These are phyloP conservation scores for Populus ilicifolia DNA, from an alignment of 345 rosid genomes.

Conservation along the genomic window DNA sequence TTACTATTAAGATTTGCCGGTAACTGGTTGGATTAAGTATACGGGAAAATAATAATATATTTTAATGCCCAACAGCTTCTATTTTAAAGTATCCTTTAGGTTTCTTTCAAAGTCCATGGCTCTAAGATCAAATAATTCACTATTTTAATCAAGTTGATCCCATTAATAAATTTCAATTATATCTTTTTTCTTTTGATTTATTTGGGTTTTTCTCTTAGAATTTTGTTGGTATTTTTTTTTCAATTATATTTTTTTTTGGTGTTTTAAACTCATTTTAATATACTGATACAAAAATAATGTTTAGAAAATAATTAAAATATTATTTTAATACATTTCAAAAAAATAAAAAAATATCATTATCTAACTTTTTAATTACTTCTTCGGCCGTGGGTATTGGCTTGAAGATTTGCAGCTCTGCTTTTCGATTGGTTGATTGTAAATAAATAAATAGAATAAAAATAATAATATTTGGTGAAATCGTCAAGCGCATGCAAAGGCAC, in stretches of 20 bases:
- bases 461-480: too few species aligned
- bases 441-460: too few species aligned
- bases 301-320: too few species aligned
- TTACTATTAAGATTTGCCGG: not conserved
- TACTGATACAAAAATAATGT: too few species aligned
- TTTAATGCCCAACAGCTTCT: not conserved
- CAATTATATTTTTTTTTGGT: too few species aligned
- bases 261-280: accelerated
- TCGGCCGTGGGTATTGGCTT: too few species aligned
- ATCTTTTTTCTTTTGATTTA: not conserved
- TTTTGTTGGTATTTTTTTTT: too few species aligned
- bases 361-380: too few species aligned
- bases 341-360: too few species aligned
- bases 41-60: not conserved
- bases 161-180: not conserved
- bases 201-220: not conserved
- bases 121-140: not conserved
- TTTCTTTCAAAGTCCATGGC: not conserved
- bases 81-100: not conserved
- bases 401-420: too few species aligned
- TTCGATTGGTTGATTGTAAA: too few species aligned
- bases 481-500: not conserved
- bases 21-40: not conserved
- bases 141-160: not conserved
- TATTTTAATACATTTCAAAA: too few species aligned